Evolutionary conservation across 108 stramenopile genomes (phyloP).

Genomic region (Seminavis robusta): DNA sequence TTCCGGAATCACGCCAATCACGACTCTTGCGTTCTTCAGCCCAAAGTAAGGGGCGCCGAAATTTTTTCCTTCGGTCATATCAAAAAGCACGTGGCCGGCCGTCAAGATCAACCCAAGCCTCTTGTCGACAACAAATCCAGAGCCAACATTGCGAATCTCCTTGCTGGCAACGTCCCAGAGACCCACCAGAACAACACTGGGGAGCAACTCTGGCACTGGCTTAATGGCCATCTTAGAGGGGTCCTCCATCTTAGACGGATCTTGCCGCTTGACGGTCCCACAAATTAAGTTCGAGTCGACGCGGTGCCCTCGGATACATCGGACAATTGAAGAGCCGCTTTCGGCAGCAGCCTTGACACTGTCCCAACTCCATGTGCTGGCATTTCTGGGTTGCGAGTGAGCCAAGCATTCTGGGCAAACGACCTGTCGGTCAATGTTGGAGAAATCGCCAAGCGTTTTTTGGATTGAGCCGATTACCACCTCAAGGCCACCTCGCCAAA

Average conservation of each 20-base stretch:
- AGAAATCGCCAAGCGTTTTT: conserved; percentile 36
- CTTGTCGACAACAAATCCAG: conserved; percentile 70
- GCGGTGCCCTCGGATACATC: conserved; percentile 45
- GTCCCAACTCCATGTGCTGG: conserved; percentile 53
- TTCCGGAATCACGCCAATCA: conserved; percentile 62
- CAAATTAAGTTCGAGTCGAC: conserved; percentile 38
- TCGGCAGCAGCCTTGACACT: conserved; percentile 40
- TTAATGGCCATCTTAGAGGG: conserved; percentile 20
- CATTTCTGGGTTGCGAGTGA: conserved; percentile 38
- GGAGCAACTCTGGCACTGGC: conserved; percentile 46
- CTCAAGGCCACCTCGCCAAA: conserved; percentile 68
- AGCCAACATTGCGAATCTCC: conserved; percentile 49
- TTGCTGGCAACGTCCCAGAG: conserved; percentile 53
- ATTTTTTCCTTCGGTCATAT: conserved; percentile 40
- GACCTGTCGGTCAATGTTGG: conserved; percentile 62
- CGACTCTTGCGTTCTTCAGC: conserved; percentile 46
- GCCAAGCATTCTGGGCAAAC: conserved; percentile 76
- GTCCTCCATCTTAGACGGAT: conserved; percentile 1
- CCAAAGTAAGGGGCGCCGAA: conserved; percentile 46
- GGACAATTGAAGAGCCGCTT: conserved; percentile 32
- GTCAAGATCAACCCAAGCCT: conserved; percentile 74
- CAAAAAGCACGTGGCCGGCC: conserved; percentile 68
- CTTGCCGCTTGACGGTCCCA: conserved; percentile 16
- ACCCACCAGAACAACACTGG: conserved; percentile 67
- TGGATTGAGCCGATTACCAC: conserved; percentile 60